Evolutionary conservation across 495 filamentous ascomycete genomes (phyloP).

Genomic region (Xylaria grammica): DNA sequence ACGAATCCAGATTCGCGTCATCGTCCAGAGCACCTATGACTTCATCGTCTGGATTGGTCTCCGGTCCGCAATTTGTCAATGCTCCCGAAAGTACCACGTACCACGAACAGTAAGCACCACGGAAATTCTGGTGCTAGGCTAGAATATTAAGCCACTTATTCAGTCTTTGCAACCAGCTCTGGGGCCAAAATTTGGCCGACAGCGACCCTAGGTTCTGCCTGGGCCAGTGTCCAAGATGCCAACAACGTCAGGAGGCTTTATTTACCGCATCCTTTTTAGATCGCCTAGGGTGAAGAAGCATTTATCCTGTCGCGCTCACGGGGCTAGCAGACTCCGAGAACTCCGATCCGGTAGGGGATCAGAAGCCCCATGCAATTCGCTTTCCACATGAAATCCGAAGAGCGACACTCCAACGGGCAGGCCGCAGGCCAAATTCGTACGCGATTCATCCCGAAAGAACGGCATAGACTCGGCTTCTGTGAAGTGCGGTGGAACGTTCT

Average conservation of each 20-base stretch:
- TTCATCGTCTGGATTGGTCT: slow-evolving; percentile 7
- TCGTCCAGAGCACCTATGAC: slow-evolving; percentile 12
- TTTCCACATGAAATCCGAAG: slow-evolving; percentile 11
- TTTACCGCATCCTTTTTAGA: slow-evolving; percentile 1
- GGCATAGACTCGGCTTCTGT: slow-evolving; percentile 12
- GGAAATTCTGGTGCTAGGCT: neutral
- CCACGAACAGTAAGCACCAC: slow-evolving; percentile 16
- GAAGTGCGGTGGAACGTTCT: slow-evolving; percentile 11
- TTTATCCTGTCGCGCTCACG: neutral
- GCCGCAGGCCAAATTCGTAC: neutral
- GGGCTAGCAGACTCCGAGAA: neutral
- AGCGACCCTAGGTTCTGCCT: neutral
- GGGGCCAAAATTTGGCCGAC: neutral
- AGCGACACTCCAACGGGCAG: slow-evolving; percentile 3
- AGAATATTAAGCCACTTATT: slow-evolving; percentile 1
- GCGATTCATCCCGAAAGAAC: slow-evolving; percentile 5
- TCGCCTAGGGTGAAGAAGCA: neutral
- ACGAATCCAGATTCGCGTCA: slow-evolving; percentile 16
- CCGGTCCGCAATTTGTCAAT: slow-evolving; percentile 12
- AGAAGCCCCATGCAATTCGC: neutral
- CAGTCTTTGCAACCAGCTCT: neutral
- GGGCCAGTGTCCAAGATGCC: neutral
- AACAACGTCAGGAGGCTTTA: neutral
- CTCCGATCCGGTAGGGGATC: neutral
- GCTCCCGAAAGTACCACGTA: neutral